phyloP scores from a whole-genome alignment of 2,329 filamentous ascomycete species.

The Sporothrix humicola region DNA sequence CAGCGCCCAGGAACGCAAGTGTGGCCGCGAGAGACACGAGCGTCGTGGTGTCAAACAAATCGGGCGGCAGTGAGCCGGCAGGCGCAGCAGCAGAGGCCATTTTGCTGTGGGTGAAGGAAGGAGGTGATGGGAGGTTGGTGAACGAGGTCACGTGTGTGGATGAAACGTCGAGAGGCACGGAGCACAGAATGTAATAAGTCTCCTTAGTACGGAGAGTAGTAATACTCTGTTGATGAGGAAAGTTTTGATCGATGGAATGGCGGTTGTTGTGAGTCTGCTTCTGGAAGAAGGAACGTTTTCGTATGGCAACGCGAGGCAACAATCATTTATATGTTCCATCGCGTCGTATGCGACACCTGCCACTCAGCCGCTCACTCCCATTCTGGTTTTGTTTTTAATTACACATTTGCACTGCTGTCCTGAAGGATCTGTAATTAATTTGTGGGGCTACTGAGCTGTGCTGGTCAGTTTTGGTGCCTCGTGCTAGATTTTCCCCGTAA shows the following conservation, averaged over 20 bases:
- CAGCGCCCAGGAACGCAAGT: constrained; percentile 57
- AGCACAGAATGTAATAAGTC: no score
- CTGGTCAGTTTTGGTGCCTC: not conserved
- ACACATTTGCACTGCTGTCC: constrained; percentile 14
- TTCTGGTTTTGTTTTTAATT: constrained; percentile 3
- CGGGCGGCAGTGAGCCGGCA: constrained; percentile 51
- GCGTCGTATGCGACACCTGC: not conserved
- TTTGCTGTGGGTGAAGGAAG: not conserved
- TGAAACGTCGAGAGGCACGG: no score
- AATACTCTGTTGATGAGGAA: no score
- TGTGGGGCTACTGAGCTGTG: not conserved
- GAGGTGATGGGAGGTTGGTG: not conserved
- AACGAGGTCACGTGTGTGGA: not conserved
- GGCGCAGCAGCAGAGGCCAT: constrained; percentile 30
- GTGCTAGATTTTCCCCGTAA: not conserved
- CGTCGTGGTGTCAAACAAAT: constrained; percentile 66
- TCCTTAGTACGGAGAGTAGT: no score
- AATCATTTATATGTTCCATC: constrained; percentile 1
- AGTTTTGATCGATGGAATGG: no score
- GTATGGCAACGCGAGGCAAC: not conserved
- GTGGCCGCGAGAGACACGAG: constrained; percentile 63
- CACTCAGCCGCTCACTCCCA: not conserved
- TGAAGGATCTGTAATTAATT: constrained; percentile 15
- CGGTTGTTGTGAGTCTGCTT: not conserved
- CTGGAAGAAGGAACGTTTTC: not conserved